A percentile compares a stretch with the other conserved stretches of the same genome.
phyloP scores from a whole-genome alignment of 2,329 filamentous ascomycete genomes.

The Apiospora sp. region DNA sequence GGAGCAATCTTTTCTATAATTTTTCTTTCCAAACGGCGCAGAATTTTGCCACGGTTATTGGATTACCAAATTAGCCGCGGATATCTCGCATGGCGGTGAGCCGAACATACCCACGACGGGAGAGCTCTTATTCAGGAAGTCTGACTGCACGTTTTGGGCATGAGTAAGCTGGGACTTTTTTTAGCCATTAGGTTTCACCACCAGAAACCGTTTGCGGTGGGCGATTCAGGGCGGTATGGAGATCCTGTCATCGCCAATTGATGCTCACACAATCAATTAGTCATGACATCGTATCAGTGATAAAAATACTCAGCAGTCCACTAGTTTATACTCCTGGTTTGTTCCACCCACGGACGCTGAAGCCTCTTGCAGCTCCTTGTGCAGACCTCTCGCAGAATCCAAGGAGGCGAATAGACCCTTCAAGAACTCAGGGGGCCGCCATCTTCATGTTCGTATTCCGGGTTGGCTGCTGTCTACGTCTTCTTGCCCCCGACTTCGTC shows the following conservation, averaged over 20 bases:
- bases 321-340: background rate
- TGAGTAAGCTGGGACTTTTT: background rate
- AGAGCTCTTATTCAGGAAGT: too few relatives aligned
- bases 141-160: background rate
- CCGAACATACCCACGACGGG: background rate
- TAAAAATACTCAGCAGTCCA: background rate
- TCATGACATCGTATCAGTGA: background rate
- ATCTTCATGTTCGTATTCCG: background rate
- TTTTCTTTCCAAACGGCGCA: background rate
- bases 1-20: background rate
- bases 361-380: background rate
- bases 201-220: background rate
- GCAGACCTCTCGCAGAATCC: background rate
- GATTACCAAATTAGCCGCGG: background rate
- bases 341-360: background rate
- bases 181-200: background rate
- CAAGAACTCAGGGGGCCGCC: too few relatives aligned
- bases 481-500: too few relatives aligned
- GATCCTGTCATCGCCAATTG: background rate
- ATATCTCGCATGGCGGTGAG: background rate
- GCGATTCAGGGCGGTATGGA: background rate
- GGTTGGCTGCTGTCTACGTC: background rate
- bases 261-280: background rate
- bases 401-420: background rate
- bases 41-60: background rate